Evolutionary conservation across 495 filamentous ascomycete species (phyloP).

Genomic region (Penicillium turbatum): DNA sequence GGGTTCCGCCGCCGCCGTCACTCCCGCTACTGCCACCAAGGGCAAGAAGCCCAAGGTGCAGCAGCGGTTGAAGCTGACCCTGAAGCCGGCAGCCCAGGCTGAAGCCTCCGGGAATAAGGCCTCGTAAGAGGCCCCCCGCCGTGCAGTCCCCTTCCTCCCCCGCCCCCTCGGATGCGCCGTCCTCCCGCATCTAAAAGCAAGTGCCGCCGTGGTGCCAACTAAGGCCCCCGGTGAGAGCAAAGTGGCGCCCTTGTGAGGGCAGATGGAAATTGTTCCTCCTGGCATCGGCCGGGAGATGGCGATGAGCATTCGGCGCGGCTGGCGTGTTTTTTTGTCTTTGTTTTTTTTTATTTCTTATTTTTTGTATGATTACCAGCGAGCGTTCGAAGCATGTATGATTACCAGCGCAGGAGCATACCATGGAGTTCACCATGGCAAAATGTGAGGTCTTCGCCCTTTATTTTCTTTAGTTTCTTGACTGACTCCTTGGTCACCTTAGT

Average conservation of each 20-base stretch:
- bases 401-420: conserved; percentile 6
- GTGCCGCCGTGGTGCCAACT: not conserved
- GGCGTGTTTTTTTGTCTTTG: not conserved
- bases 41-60: conserved; percentile 10
- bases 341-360: not conserved
- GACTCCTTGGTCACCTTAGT: not conserved
- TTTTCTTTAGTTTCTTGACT: not conserved
- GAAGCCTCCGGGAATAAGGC: not conserved
- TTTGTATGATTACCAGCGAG: conserved; percentile 3
- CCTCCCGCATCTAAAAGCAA: not conserved
- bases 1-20: not conserved
- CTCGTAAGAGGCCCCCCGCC: not conserved
- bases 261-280: not conserved
- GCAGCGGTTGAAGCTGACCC: conserved; percentile 15
- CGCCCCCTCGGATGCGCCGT: conserved; percentile 1
- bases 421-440: conserved; percentile 2
- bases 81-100: conserved; percentile 12
- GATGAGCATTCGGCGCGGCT: no score
- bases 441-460: not conserved
- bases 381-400: conserved; percentile 7
- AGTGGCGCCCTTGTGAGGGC: not conserved
- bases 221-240: not conserved
- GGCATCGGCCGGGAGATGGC: not conserved
- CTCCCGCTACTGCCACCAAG: not conserved
- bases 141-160: not conserved